Evolutionary conservation across 2,329 filamentous ascomycete genomes (phyloP).

Genomic region (Paecilomyces sp.): DNA sequence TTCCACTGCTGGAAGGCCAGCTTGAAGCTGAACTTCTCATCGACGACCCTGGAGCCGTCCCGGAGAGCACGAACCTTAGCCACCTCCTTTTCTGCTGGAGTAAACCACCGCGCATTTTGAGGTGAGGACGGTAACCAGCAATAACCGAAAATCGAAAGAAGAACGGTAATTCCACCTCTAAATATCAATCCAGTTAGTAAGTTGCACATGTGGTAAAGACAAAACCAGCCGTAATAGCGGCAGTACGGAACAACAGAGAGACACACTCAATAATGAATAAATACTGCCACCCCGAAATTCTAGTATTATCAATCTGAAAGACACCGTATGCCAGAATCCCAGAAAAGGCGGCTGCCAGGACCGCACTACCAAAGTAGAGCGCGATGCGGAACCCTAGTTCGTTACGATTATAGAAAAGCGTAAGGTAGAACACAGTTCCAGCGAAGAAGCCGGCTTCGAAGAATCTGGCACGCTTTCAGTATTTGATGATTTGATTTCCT

Average conservation of each 20-base stretch:
- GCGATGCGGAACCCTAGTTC: constrained; percentile 32
- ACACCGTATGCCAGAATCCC: constrained; percentile 32
- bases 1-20: constrained; percentile 39
- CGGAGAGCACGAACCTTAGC: constrained; percentile 39
- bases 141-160: constrained; percentile 18
- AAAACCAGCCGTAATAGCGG: neutral
- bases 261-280: constrained; percentile 8
- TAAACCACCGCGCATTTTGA: constrained; percentile 33
- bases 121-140: constrained; percentile 27
- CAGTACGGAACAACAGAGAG: neutral
- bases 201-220: neutral
- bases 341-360: constrained; percentile 28
- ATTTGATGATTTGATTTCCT: neutral
- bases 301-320: constrained; percentile 32
- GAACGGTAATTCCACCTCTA: constrained; percentile 2
- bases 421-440: neutral
- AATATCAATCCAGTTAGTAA: neutral
- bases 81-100: constrained; percentile 25
- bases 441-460: constrained; percentile 1
- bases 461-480: neutral
- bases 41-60: constrained; percentile 37
- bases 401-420: neutral
- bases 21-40: constrained; percentile 30
- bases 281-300: constrained; percentile 1
- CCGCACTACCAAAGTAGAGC: constrained; percentile 30